Percentiles rank a stretch among this genome's conserved stretches.
Evolutionary conservation across 192 early-diverging fungal genomes (phyloP).

Genomic region (Nowakowskiella sp.): DNA sequence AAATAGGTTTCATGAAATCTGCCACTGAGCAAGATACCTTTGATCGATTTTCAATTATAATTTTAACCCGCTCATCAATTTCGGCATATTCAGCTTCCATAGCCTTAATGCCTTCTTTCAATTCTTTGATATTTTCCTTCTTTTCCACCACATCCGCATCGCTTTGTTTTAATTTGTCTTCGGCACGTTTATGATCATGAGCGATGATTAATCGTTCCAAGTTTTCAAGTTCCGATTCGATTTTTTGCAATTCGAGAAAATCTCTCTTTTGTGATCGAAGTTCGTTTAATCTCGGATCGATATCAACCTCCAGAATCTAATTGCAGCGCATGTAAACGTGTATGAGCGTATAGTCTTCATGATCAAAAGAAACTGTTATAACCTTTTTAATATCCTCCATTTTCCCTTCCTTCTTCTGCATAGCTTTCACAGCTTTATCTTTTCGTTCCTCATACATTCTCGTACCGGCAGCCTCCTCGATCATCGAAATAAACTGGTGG

Average conservation of each 20-base stretch:
- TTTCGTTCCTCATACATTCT: slow-evolving; percentile 98
- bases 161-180: slow-evolving; percentile 34
- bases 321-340: neutral
- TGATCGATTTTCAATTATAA: slow-evolving; percentile 30
- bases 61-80: slow-evolving; percentile 50
- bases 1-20: neutral
- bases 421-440: slow-evolving; percentile 85
- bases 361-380: slow-evolving; percentile 10
- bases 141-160: slow-evolving; percentile 26
- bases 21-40: slow-evolving; percentile 5
- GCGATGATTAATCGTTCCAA: slow-evolving; percentile 74
- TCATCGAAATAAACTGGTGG: slow-evolving; percentile 90
- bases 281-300: slow-evolving; percentile 86
- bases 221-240: slow-evolving; percentile 81
- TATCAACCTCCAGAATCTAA: slow-evolving; percentile 78
- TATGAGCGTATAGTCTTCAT: slow-evolving; percentile 2
- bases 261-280: slow-evolving; percentile 76
- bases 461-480: slow-evolving; percentile 98
- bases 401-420: slow-evolving; percentile 93
- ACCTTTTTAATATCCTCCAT: slow-evolving; percentile 77
- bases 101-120: slow-evolving; percentile 41
- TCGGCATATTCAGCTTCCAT: slow-evolving; percentile 57
- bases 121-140: slow-evolving; percentile 26
- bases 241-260: slow-evolving; percentile 89
- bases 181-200: slow-evolving; percentile 68